phyloP scores from a whole-genome alignment of 768 basidiomycete species.

The Termitomyces sp. region DNA sequence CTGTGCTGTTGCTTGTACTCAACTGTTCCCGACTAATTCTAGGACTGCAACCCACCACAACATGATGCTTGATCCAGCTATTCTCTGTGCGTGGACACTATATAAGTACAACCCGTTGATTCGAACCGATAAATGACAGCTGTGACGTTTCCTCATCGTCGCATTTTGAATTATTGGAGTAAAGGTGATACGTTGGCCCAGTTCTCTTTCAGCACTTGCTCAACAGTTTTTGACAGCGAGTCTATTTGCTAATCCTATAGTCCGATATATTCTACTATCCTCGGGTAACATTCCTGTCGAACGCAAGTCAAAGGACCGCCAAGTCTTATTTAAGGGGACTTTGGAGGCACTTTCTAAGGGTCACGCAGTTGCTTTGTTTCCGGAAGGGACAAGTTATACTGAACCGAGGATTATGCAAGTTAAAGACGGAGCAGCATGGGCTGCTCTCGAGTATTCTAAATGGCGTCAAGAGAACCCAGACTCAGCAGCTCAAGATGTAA shows the following conservation, averaged over 20 bases:
- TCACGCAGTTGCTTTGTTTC: slow-evolving; percentile 87
- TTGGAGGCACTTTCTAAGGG: slow-evolving; percentile 81
- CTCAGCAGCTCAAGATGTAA: slow-evolving; percentile 41
- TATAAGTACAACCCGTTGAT: background rate
- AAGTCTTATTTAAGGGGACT: slow-evolving; percentile 82
- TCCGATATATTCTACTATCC: slow-evolving; percentile 70
- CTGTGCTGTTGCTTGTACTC: background rate
- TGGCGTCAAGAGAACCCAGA: slow-evolving; percentile 62
- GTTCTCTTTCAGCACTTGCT: background rate
- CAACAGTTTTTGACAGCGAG: slow-evolving; percentile 38
- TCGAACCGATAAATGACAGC: slow-evolving; percentile 40
- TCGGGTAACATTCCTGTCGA: slow-evolving; percentile 99
- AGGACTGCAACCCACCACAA: slow-evolving; percentile 89
- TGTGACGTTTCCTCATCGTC: slow-evolving; percentile 72
- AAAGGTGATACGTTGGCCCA: slow-evolving; percentile 52
- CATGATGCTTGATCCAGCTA: slow-evolving; percentile 88
- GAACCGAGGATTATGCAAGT: slow-evolving; percentile 90
- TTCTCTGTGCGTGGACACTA: slow-evolving; percentile 51
- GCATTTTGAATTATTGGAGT: slow-evolving; percentile 90
- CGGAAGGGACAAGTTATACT: slow-evolving; percentile 91
- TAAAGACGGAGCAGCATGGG: slow-evolving; percentile 94
- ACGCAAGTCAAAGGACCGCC: slow-evolving; percentile 89
- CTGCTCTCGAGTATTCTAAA: slow-evolving; percentile 86
- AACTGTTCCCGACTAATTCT: background rate
- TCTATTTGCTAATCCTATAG: slow-evolving; percentile 75